A percentile compares a stretch with the other conserved stretches of the same genome.
phyloP scores from a whole-genome alignment of 129 eudicot species.

The Escallonia rubra region DNA sequence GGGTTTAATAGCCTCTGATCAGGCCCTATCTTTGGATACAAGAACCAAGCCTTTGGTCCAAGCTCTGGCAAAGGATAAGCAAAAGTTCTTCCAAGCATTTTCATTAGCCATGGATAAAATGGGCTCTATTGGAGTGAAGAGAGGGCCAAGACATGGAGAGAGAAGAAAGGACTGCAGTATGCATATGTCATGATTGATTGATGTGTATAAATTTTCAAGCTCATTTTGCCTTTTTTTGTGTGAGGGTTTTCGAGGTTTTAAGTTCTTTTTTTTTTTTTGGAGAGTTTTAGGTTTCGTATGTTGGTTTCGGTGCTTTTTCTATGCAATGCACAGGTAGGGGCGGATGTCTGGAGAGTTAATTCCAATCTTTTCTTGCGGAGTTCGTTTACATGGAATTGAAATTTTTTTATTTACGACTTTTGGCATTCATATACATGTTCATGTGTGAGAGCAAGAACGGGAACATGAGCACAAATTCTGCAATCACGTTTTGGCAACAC shows the following conservation, averaged over 20 bases:
- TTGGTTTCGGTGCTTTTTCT: not conserved
- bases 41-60: constrained; percentile 76
- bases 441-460: too few species aligned
- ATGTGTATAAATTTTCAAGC: not conserved
- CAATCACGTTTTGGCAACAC: too few species aligned
- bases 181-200: constrained; percentile 24
- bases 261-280: not conserved
- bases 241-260: not conserved
- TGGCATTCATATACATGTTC: too few species aligned
- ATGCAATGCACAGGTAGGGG: not conserved
- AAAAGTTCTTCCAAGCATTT: constrained; percentile 59
- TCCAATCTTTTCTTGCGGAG: too few species aligned
- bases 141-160: constrained; percentile 83
- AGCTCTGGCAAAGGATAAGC: constrained; percentile 50
- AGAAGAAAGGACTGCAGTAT: constrained; percentile 53
- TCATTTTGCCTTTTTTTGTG: not conserved
- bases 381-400: too few species aligned
- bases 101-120: constrained; percentile 74
- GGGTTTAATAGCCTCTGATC: constrained; percentile 67
- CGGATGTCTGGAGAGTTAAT: not conserved
- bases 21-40: constrained; percentile 61
- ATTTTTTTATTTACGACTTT: too few species aligned
- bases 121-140: constrained; percentile 78
- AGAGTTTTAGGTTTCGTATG: not conserved
- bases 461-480: too few species aligned